A percentile compares a stretch with the other conserved stretches of the same genome.
phyloP scores from a whole-genome alignment of 805 yeast genomes.

The Blastobotrys mokoenaii region DNA sequence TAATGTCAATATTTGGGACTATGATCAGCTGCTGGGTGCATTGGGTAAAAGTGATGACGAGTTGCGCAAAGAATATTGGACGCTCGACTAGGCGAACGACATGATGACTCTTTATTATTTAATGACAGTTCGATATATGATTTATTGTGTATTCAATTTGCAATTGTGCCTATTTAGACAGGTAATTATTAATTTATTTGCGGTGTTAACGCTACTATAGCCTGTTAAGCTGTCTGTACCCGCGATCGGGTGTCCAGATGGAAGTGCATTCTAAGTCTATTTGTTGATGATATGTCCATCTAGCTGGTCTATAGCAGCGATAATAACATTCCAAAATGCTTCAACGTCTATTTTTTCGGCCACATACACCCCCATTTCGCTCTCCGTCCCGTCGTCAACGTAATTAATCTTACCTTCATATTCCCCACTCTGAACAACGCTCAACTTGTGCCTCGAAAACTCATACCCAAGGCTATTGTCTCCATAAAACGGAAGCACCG shows the following conservation, averaged over 20 bases:
- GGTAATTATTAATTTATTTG: slow-evolving; percentile 2
- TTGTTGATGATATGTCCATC: slow-evolving; percentile 22
- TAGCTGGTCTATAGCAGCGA: slow-evolving; percentile 32
- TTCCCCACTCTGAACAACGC: slow-evolving; percentile 22
- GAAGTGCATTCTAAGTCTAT: background rate
- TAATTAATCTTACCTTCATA: slow-evolving; percentile 24
- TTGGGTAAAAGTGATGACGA: slow-evolving; percentile 18
- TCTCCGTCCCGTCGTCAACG: slow-evolving; percentile 9
- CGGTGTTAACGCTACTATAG: too few relatives aligned
- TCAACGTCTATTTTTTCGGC: slow-evolving; percentile 33
- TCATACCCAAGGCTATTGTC: slow-evolving; percentile 14
- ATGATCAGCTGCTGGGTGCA: slow-evolving; percentile 16
- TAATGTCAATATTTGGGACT: slow-evolving; percentile 19
- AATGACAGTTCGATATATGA: slow-evolving; percentile 2
- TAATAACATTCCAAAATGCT: slow-evolving; percentile 40
- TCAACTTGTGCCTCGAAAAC: slow-evolving; percentile 11
- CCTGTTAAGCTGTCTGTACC: too few relatives aligned
- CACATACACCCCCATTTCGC: slow-evolving; percentile 32
- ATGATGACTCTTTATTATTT: background rate
- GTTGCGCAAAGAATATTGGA: slow-evolving; percentile 21
- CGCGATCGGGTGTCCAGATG: too few relatives aligned
- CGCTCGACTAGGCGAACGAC: slow-evolving; percentile 9
- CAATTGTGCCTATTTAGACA: too few relatives aligned
- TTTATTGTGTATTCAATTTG: too few relatives aligned
- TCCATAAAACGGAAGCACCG: slow-evolving; percentile 40